Conservation (phyloP, 2,329 filamentous ascomycete genomes). For the Nemania bipapillata region DNA sequence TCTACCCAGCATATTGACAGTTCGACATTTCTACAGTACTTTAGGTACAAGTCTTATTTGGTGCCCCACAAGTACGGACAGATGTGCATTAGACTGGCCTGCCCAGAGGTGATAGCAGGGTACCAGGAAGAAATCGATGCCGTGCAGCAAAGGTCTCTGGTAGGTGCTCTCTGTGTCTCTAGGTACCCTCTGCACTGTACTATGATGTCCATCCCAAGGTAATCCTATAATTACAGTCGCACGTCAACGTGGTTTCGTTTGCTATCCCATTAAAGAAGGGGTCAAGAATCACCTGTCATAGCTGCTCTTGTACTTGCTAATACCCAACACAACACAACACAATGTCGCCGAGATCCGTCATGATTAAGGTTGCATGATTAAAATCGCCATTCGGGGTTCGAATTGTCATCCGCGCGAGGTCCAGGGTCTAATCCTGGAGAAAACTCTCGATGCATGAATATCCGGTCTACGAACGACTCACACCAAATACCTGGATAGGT, state of each 20-base stretch:
- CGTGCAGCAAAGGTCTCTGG: no score
- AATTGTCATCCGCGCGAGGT: no score
- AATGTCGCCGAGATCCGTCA: background rate
- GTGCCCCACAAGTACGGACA: background rate
- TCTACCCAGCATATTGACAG: background rate
- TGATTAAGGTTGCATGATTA: constrained; percentile 6
- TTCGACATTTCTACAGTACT: background rate
- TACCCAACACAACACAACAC: background rate
- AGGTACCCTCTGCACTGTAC: no score
- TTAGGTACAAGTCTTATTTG: background rate
- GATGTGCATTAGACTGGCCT: background rate
- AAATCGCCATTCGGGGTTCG: background rate
- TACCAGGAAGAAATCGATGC: background rate
- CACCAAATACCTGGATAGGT: background rate
- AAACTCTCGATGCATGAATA: background rate
- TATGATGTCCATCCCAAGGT: no score
- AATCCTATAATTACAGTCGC: no score
- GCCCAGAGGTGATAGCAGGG: background rate
- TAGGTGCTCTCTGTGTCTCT: no score
- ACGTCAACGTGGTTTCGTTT: no score
- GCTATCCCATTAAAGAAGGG: no score
- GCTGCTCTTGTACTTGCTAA: background rate
- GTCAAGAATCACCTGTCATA: background rate
- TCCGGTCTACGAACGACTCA: background rate
- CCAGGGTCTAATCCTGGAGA: background rate